Evolutionary conservation across 169 alveolate genomes (phyloP), one percentile per base, ranked within the genome.

Genomic region (Plasmodium gallinaceum): DNA sequence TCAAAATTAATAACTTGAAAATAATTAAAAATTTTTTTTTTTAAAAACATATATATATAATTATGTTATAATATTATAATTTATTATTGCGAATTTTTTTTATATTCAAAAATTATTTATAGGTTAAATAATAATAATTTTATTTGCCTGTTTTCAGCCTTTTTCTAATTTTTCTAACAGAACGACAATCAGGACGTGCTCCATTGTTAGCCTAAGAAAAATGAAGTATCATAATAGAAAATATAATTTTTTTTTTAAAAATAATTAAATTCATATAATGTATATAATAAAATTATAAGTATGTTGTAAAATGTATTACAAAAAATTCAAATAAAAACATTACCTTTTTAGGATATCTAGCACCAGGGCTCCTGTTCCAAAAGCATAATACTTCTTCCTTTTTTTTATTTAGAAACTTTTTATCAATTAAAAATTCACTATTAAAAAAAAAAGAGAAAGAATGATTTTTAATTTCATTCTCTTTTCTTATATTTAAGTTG

Each of bases 131-230:
- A 32, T 32, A 32, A 32, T 32, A n/a, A n/a, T 20, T 83, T 61
- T 37, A 86, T 65, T 86, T 86, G 10, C 92, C 92, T 24, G 92
- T 86, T 71, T 86, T 86, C 10, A 86, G 52, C 22, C 92, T 54
- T 58, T 86, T 86, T 64, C 92, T 86, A 72, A 86, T 86, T 86
- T 86, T 86, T 22, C 92, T 52, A 0, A 86, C 57, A 32, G 92
- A 86, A 18, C 92, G 92, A 26, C 92, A 86, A 32, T 86, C 92
- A 60, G 92, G 92, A 12, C 92, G 92, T 61, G 92, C 87, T 60
- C 92, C 92, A 48, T 86, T 86, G 65, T 86, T 86, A 22, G 92
- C 92, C 92, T 86, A 39, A 16, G 39, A 32, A 39, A 32, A 16
- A 52, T 0, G 42, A 5, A 69, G 70, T 64, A 32, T 18, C 3